Percentiles rank a stretch among this genome's conserved stretches.
These are phyloP conservation scores for Primulina eburnea DNA, from an alignment of 257 asterid genomes.

Conservation along the genomic window DNA sequence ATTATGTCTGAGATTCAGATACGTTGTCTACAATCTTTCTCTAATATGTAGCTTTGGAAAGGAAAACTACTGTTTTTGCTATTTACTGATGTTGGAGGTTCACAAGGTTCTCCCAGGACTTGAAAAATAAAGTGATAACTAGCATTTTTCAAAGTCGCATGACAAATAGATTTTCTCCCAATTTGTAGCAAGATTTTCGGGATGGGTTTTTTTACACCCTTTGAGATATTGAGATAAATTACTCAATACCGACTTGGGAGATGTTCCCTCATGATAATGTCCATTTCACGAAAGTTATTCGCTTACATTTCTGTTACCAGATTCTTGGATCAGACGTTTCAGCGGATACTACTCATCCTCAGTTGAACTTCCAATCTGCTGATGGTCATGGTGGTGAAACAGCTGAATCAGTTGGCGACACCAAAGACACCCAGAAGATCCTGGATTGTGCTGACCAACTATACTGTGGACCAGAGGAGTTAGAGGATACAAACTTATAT, in stretches of 20 bases:
- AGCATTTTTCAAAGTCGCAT: neutral
- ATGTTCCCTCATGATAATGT: neutral
- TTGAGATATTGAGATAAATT: neutral
- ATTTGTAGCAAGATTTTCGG: neutral
- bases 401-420: slow-evolving; percentile 37
- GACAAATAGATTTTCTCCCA: neutral
- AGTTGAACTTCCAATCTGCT: slow-evolving; percentile 32
- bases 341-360: slow-evolving; percentile 36
- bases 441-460: slow-evolving; percentile 31
- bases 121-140: neutral
- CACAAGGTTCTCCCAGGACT: neutral
- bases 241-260: neutral
- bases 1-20: neutral
- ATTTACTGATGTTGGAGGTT: neutral
- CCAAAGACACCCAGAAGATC: slow-evolving; percentile 34
- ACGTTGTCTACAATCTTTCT: neutral
- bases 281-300: neutral
- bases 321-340: slow-evolving; percentile 59
- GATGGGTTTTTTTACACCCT: neutral
- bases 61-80: neutral
- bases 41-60: neutral
- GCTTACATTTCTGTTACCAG: slow-evolving; percentile 36
- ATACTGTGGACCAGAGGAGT: slow-evolving; percentile 35
- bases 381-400: slow-evolving; percentile 46
- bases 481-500: slow-evolving; percentile 35